These are phyloP conservation scores for Corallochytrium limacisporum DNA, from an alignment of 78 protist species.

Conservation along the genomic window DNA sequence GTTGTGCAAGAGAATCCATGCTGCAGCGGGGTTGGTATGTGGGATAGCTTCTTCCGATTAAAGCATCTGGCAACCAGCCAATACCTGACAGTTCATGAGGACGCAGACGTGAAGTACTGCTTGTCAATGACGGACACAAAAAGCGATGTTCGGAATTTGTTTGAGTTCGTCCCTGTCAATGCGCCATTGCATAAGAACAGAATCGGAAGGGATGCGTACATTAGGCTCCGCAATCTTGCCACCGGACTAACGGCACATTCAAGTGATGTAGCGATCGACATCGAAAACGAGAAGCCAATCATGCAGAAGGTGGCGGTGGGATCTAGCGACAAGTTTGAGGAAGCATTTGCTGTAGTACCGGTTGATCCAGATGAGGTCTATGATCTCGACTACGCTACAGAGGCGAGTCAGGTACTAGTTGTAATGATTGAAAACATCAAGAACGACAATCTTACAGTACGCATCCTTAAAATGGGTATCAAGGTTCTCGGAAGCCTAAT, in stretches of 20 bases:
- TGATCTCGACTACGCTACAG: conserved; percentile 16
- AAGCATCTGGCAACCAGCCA: conserved; percentile 20
- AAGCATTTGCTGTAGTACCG: conserved; percentile 15
- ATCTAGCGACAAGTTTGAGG: neutral
- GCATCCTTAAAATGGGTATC: neutral
- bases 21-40: conserved; percentile 4
- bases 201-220: too few species aligned
- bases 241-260: too few species aligned
- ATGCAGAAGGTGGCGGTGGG: neutral
- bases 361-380: conserved; percentile 1
- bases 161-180: too few species aligned
- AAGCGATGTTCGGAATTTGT: too few species aligned
- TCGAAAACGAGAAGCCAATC: neutral
- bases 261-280: neutral
- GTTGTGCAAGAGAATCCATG: neutral
- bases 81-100: conserved; percentile 18
- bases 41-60: conserved; percentile 18
- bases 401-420: neutral
- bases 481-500: conserved; percentile 1
- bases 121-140: too few species aligned
- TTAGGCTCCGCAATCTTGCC: too few species aligned
- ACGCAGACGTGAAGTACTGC: too few species aligned
- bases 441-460: neutral
- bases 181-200: too few species aligned
- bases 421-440: neutral